These are phyloP conservation scores for Solanum phureja DNA, from an alignment of 257 asterid genomes.

Conservation along the genomic window DNA sequence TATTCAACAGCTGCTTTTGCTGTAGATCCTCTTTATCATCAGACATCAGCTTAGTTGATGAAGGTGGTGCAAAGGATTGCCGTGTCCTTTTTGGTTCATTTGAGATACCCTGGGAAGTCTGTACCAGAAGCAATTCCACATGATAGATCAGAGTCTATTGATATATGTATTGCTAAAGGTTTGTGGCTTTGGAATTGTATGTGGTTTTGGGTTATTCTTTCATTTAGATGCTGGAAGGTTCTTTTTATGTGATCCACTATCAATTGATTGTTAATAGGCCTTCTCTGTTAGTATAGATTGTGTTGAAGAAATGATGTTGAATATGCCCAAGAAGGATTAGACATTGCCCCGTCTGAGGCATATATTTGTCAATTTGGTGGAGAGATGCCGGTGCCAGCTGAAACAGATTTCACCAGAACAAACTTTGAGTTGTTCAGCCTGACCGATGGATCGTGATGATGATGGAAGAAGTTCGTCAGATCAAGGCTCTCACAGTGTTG, in stretches of 20 bases:
- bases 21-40: conserved; percentile 90
- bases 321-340: conserved; percentile 42
- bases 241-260: not conserved
- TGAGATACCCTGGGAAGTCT: conserved; percentile 83
- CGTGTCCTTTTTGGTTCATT: conserved; percentile 77
- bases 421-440: conserved; percentile 23
- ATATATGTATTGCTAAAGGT: conserved; percentile 72
- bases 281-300: conserved; percentile 32
- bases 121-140: conserved; percentile 18
- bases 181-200: conserved; percentile 7
- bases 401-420: conserved; percentile 33
- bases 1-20: conserved; percentile 52
- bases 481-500: conserved; percentile 45
- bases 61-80: conserved; percentile 93
- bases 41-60: conserved; percentile 93
- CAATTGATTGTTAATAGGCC: not conserved
- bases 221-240: not conserved
- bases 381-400: conserved; percentile 47
- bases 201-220: conserved; percentile 3
- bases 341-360: conserved; percentile 70
- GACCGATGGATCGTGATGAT: conserved; percentile 65
- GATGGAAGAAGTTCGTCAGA: conserved; percentile 45
- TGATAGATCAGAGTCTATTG: conserved; percentile 37
- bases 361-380: conserved; percentile 52
- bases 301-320: conserved; percentile 51